A percentile compares a stretch with the other conserved stretches of the same genome.
Evolutionary conservation across 345 rosid genomes (phyloP).

Genomic region (Raphanus sativus): DNA sequence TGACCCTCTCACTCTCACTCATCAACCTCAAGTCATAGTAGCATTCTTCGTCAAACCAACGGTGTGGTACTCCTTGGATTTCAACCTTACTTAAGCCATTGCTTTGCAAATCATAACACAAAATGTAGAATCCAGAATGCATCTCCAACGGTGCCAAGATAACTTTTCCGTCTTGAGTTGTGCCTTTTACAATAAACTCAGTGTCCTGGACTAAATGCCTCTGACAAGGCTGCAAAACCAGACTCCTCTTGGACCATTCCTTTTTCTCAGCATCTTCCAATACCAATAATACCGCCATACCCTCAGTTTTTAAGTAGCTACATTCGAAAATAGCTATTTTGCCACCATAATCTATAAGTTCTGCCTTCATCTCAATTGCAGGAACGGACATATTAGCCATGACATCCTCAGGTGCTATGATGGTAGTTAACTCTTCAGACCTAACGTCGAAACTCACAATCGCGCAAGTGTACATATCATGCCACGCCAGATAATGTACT

Average conservation of each 20-base stretch:
- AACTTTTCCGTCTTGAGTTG: constrained; percentile 9
- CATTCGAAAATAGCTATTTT: background rate
- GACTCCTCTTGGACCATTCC: background rate
- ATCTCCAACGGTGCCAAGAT: constrained; percentile 7
- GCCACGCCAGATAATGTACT: background rate
- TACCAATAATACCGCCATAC: background rate
- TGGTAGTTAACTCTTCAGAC: constrained; percentile 12
- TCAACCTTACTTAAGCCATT: constrained; percentile 14
- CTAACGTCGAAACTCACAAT: constrained; percentile 6
- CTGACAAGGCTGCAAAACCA: constrained; percentile 16
- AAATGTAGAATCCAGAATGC: background rate
- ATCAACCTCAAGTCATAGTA: background rate
- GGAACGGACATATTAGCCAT: no score
- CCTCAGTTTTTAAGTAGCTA: background rate
- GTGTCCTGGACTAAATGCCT: background rate
- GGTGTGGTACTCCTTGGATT: constrained; percentile 13
- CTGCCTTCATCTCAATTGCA: background rate
- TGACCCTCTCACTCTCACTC: background rate
- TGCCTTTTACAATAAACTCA: background rate
- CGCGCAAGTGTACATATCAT: background rate
- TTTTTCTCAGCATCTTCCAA: background rate
- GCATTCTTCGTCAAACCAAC: background rate
- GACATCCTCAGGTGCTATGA: background rate
- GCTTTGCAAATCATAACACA: constrained; percentile 5
- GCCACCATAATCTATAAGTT: constrained; percentile 3